Evolutionary conservation across 805 yeast species (phyloP), one percentile per base, ranked within the genome.

Genomic region (Wickerhamiella kazuoi): DNA sequence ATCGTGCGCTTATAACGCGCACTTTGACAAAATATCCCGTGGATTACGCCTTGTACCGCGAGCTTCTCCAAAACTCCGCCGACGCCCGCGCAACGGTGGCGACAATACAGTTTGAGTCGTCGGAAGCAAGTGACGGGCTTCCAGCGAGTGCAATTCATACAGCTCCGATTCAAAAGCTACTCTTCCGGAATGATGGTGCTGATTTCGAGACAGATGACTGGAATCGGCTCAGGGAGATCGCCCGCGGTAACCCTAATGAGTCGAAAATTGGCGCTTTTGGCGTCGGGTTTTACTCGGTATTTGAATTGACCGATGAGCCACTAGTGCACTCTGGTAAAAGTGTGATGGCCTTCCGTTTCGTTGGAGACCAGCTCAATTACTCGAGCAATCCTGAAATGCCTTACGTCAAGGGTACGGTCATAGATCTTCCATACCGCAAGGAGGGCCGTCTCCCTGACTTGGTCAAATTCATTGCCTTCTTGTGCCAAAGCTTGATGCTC

Each of bases 241-340:
- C 66, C 4, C 55, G 59, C 34, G 66, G 66, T 2, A 61, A 61
- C 44, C 66, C 66, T 5, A 62, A 61, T 36, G 66, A 62, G 40
- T 42, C 60, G 14, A 61, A 61, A 38, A 62, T 61, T 24, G 66
- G 66, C 11, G 66, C 66, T 2, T 61, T 61, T 43, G 66, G 66
- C 4, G 66, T 61, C 6, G 66, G 66, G 1, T 79, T 76, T 52
- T 79, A 79, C 55, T 70, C 79, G 2, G 72, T 79, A 32, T 86
- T 79, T 30, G 87, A 80, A 50, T 73, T 79, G 72, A 78, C 79
- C 44, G 84, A 79, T 50, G 83, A 78, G 51, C 87, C 93, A 3
- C 55, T 76, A 50, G 71, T 79, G 20, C 83, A 59, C 28, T 60
- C 65, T 2, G 66, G 66, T 3, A 35, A 41, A 15, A 43, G 51